phyloP scores from a whole-genome alignment of 768 basidiomycete genomes.

The Termitomyces titanicus region DNA sequence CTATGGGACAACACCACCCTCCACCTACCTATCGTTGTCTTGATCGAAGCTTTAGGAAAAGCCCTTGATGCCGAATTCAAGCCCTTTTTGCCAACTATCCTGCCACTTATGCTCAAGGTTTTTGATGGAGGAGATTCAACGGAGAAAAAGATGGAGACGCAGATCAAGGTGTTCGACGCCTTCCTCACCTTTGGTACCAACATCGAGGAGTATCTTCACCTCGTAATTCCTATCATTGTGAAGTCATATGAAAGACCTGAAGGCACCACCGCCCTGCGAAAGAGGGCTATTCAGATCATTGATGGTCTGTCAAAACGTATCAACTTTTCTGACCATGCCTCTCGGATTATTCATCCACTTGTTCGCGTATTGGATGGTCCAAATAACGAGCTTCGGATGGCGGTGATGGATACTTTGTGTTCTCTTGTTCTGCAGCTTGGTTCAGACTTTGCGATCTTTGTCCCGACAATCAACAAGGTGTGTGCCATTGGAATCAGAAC shows the following conservation, averaged over 20 bases:
- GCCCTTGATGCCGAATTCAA: constrained; percentile 97
- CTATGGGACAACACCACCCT: constrained; percentile 85
- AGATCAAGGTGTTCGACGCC: constrained; percentile 91
- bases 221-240: constrained; percentile 93
- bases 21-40: constrained; percentile 87
- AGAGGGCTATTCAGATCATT: constrained; percentile 87
- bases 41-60: constrained; percentile 90
- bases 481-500: constrained; percentile 9
- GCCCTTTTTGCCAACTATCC: constrained; percentile 86
- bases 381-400: constrained; percentile 75
- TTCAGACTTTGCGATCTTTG: constrained; percentile 95
- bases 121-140: constrained; percentile 79
- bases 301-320: constrained; percentile 88
- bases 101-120: constrained; percentile 86
- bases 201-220: constrained; percentile 96
- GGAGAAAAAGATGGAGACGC: constrained; percentile 73
- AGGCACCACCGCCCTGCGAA: constrained; percentile 69
- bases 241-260: constrained; percentile 85
- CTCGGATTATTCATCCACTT: constrained; percentile 93
- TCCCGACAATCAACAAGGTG: constrained; percentile 96
- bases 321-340: constrained; percentile 97
- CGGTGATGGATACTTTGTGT: constrained; percentile 92
- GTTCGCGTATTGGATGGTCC: constrained; percentile 76
- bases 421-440: constrained; percentile 91
- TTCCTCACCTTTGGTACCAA: constrained; percentile 94